Percentiles rank a stretch among this genome's conserved stretches.
Conservation (phyloP, 2,329 filamentous ascomycete species). For the Ceratocystis cacaofunesta region DNA sequence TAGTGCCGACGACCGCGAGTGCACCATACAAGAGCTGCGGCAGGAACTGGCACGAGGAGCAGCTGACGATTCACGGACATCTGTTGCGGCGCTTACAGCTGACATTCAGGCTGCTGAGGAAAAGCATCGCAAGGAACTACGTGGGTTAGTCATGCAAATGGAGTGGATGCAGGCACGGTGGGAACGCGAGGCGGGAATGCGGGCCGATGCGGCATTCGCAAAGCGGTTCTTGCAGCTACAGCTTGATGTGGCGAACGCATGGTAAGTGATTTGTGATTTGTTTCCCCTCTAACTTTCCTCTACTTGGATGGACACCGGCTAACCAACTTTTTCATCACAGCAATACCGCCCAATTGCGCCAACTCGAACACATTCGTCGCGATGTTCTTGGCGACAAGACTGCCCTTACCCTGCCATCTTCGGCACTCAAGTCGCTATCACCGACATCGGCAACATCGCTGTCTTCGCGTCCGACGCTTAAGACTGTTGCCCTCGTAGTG, state of each 20-base stretch:
- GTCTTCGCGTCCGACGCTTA: slow-evolving; percentile 25
- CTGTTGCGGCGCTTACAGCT: slow-evolving; percentile 23
- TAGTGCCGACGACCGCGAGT: slow-evolving; percentile 21
- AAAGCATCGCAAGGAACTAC: slow-evolving; percentile 58
- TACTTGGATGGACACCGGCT: background rate
- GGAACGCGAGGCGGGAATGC: slow-evolving; percentile 64
- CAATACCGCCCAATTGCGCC: slow-evolving; percentile 78
- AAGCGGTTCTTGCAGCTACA: slow-evolving; percentile 72
- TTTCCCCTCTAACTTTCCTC: slow-evolving; percentile 10
- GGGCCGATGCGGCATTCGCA: slow-evolving; percentile 66
- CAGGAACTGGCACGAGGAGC: slow-evolving; percentile 22
- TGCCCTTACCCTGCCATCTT: slow-evolving; percentile 17
- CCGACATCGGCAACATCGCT: background rate
- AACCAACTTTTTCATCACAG: slow-evolving; percentile 33
- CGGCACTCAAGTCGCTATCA: slow-evolving; percentile 13
- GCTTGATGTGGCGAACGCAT: slow-evolving; percentile 72
- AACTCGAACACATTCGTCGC: slow-evolving; percentile 63
- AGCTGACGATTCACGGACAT: slow-evolving; percentile 18
- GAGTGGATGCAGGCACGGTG: slow-evolving; percentile 75
- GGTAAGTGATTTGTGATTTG: slow-evolving; percentile 49
- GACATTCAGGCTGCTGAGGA: slow-evolving; percentile 35
- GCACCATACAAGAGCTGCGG: slow-evolving; percentile 3
- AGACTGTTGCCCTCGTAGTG: slow-evolving; percentile 32
- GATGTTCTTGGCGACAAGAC: slow-evolving; percentile 27
- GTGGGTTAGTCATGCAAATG: slow-evolving; percentile 76